A percentile compares a stretch with the other conserved stretches of the same genome.
phyloP scores from a whole-genome alignment of 495 filamentous ascomycete genomes.

The Podospora fimiseda region DNA sequence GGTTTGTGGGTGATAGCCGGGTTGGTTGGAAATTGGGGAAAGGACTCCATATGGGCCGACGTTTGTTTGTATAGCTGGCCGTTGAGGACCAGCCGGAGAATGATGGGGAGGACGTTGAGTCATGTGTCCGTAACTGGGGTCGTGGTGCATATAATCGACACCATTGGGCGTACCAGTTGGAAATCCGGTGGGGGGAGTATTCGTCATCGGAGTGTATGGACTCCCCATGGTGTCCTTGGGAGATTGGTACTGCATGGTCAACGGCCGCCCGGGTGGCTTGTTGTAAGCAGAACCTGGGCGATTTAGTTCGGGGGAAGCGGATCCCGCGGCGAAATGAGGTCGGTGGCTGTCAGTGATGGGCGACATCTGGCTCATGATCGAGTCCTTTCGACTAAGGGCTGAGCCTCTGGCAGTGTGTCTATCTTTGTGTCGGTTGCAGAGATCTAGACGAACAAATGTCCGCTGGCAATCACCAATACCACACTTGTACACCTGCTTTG shows the following conservation, averaged over 20 bases:
- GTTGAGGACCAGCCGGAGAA: conserved; percentile 34
- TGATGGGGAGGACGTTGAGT: conserved; percentile 34
- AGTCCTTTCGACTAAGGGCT: conserved; percentile 86
- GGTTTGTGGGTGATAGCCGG: conserved; percentile 42
- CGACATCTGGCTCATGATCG: conserved; percentile 54
- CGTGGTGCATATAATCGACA: conserved; percentile 40
- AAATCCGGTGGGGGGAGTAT: conserved; percentile 40
- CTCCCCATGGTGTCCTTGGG: conserved; percentile 43
- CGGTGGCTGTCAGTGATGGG: conserved; percentile 41
- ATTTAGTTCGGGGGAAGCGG: conserved; percentile 48
- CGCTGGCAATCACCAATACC: conserved; percentile 88
- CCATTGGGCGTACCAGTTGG: conserved; percentile 34
- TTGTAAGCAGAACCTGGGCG: conserved; percentile 36
- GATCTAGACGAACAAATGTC: conserved; percentile 88
- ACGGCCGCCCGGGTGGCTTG: conserved; percentile 31
- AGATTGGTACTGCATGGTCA: conserved; percentile 48
- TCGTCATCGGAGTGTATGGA: conserved; percentile 44
- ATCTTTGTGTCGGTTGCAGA: conserved; percentile 89
- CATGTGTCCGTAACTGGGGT: conserved; percentile 34
- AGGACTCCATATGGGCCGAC: conserved; percentile 43
- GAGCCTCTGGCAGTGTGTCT: conserved; percentile 95
- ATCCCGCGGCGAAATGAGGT: conserved; percentile 36
- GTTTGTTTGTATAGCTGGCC: conserved; percentile 42
- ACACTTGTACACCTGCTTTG: conserved; percentile 94
- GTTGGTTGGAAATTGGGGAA: conserved; percentile 43